These are phyloP conservation scores for Pyronema domesticum DNA, from an alignment of 495 filamentous ascomycete species.

Conservation along the genomic window DNA sequence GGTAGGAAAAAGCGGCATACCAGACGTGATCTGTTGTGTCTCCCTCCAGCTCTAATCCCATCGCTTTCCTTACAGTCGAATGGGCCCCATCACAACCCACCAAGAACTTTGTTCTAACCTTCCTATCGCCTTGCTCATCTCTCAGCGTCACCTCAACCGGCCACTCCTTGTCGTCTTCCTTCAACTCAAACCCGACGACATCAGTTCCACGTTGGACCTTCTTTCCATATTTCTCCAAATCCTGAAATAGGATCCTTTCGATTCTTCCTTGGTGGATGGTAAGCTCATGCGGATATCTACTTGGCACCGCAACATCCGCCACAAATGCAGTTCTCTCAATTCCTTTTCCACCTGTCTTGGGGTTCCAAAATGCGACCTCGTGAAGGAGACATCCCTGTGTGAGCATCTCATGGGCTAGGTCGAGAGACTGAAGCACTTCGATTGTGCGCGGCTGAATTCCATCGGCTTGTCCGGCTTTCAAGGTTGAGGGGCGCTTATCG, in stretches of 20 bases:
- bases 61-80: slow-evolving; percentile 44
- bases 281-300: slow-evolving; percentile 28
- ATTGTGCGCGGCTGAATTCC: slow-evolving; percentile 65
- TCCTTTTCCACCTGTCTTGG: slow-evolving; percentile 7
- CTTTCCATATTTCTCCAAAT: slow-evolving; percentile 24
- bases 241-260: slow-evolving; percentile 31
- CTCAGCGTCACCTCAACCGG: slow-evolving; percentile 13
- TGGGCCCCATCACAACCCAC: slow-evolving; percentile 64
- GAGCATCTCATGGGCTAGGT: slow-evolving; percentile 50
- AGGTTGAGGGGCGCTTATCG: slow-evolving; percentile 29
- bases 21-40: slow-evolving; percentile 57
- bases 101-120: slow-evolving; percentile 13
- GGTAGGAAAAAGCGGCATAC: slow-evolving; percentile 14
- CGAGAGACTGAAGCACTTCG: slow-evolving; percentile 66
- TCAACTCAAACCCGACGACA: slow-evolving; percentile 38
- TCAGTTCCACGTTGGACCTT: slow-evolving; percentile 44
- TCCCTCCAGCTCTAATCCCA: slow-evolving; percentile 55
- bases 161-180: slow-evolving; percentile 36
- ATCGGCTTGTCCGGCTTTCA: slow-evolving; percentile 55
- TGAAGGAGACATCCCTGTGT: slow-evolving; percentile 52
- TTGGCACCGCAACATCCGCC: slow-evolving; percentile 31
- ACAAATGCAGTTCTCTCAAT: slow-evolving; percentile 29
- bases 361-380: slow-evolving; percentile 48
- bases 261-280: slow-evolving; percentile 55
- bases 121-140: not conserved